Evolutionary conservation across 83 land plant species (phyloP), one percentile per base, ranked within the genome.

Genomic region (Larix sibirica): DNA sequence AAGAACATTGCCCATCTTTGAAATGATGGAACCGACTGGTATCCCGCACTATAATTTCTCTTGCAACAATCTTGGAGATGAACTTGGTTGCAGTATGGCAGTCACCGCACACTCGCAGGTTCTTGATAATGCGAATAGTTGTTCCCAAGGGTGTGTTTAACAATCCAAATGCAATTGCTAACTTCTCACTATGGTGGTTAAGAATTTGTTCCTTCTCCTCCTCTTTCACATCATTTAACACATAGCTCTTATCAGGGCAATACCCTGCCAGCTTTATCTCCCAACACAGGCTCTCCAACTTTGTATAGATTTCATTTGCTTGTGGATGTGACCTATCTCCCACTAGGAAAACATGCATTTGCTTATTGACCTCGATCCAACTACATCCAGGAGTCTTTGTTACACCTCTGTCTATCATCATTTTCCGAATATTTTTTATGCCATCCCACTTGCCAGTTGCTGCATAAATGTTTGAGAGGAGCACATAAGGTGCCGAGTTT

Each of bases 31-130:
- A 69, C 4, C 42, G 44, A 40, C 20, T 69, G 33, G n/a, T 40
- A 69, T 69, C 74, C 18, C 71, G 33, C 42, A 69, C 31, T 18
- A 36, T 20, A 36, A 33, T 69, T 69, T 69, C 74, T 18, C 74
- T 69, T 4, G 74, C 74, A 36, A 69, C 74, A 69, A 69, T 69
- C 74, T 68, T 68, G 9, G 73, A 68, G 42, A 33, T 68, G 36
- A 68, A 68, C 73, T 68, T 68, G 18, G 6, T 33, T 33, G 20
- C 73, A 31, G 42, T 68, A 33, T 33, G 73, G 28, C 73, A 68
- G 18, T 68, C 73, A 68, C 31, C 38, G 18, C 73, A 68, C 28
- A 68, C 42, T 68, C 42, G n/a, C 31, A 33, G 6, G 38, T 13
- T 68, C 42, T 68, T 68, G 8, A 68, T 10, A 4, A 68, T 20